Evolutionary conservation across 768 basidiomycete species (phyloP), one percentile per base, ranked within the genome.

Genomic region (Mrakia hoshinonis): DNA sequence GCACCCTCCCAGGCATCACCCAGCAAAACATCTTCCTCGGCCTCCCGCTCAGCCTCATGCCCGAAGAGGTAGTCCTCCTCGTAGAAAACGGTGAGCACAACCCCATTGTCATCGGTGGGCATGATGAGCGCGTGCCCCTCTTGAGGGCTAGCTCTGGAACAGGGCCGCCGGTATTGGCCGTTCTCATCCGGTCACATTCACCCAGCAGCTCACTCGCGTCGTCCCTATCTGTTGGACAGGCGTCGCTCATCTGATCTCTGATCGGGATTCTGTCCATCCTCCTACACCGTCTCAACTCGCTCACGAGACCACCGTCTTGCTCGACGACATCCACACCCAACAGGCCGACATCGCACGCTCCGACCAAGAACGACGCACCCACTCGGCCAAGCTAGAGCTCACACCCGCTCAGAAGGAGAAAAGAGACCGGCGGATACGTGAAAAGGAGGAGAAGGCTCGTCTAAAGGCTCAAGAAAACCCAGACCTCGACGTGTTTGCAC

Each of bases 1-100:
- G 96, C 0, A 98, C 96, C 0, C 85, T 99, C 18, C 94, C 96
- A 2, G 92, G 93, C 77, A 83, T 98, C 0, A 87, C 92, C 1
- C 94, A 97, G 76, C 96, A 99, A 80, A 99, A 99, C 81, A 86
- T 89, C 2, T 99, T 99, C 78, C 83, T 99, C 43, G 96, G 96
- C 9, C 81, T 92, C n/a, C 96, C 96, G 0, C 82, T 96, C 7
- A 81, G 90, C 10, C 82, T 98, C 1, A 85, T 91, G 80, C 91
- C 92, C 0, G 96, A 99, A 79, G 96, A 98, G 78, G 91, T 88
- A 11, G 91, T 90, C 13, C 83, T 94, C 39, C 86, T 98, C 7
- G 85, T 97, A 18, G 84, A 88, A 74, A 89, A 89, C 73, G 86
- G 96, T 92, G 18, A 61, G 58, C 65, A 83, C 75, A 36, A 31